Evolutionary conservation across 257 asterid species (phyloP), one percentile per base, ranked within the genome.

Genomic region (Solanum boliviense): DNA sequence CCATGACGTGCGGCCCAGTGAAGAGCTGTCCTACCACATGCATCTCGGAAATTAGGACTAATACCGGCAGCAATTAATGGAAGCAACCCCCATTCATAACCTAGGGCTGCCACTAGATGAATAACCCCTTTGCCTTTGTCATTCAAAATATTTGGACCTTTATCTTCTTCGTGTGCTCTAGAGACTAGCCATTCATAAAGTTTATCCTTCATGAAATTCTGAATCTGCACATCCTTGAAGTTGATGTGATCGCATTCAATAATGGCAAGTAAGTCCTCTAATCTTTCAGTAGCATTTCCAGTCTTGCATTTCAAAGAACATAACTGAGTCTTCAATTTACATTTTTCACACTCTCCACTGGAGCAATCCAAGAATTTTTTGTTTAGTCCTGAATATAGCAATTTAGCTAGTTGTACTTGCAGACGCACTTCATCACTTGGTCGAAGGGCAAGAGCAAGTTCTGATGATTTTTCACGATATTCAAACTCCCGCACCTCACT

Each of bases 401-500:
- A 15, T 84, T 83, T 87, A 34, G 85, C 88, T 16, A 87, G 85
- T 76, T 76, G 84, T 44, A 76, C 79, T 36, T 75, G 88, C 84
- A 84, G 36, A 75, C n/a, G 34, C 72, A 78, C 88, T 75, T 84
- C 89, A 83, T 83, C 90, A 60, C 86, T 62, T 89, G 88, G 81
- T 52, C 32, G 44, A 75, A 8, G 31, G 72, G 48, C 78, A 74
- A 44, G 87, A 18, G 89, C 73, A 27, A 34, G 70, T 83, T 41
- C 36, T 11, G 39, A 31, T 86, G 90, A 79, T 7, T 35, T 71
- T 87, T 86, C 85, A 74, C 87, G 75, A 75, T 58, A 88, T 71
- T 90, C 90, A 85, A 90, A 90, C 89, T 88, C 88, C 74, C 85
- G 79, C 52, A 90, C 88, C 86, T 90, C 90, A 65, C 90, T 90